A percentile compares a stretch with the other conserved stretches of the same genome.
These are phyloP conservation scores for Fusarium sp. DNA, from an alignment of 2,329 filamentous ascomycete genomes.

Conservation along the genomic window DNA sequence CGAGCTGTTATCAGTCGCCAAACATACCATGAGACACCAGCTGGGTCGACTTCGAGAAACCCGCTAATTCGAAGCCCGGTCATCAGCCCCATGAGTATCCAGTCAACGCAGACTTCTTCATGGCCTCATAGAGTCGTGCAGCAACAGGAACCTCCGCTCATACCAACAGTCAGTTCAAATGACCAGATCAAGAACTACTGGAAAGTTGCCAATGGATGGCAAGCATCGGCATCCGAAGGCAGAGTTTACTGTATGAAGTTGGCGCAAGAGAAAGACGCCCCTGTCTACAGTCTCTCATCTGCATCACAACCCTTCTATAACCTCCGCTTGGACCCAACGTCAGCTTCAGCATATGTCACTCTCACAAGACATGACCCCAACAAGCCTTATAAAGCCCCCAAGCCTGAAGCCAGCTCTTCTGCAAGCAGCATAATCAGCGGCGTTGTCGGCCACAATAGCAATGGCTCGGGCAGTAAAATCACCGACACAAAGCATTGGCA, in stretches of 20 bases:
- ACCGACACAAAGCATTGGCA: conserved; percentile 65
- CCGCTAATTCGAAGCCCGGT: conserved; percentile 41
- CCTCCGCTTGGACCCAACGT: conserved; percentile 73
- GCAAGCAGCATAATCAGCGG: conserved; percentile 51
- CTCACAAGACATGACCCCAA: conserved; percentile 71
- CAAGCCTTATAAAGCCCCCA: conserved; percentile 66
- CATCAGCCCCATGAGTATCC: conserved; percentile 42
- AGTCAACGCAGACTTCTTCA: conserved; percentile 22
- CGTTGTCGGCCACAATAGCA: conserved; percentile 48
- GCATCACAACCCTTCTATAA: conserved; percentile 74
- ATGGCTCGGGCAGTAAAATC: conserved; percentile 45
- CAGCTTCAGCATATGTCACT: conserved; percentile 71
- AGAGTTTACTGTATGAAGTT: conserved; percentile 71
- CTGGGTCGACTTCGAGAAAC: conserved; percentile 16
- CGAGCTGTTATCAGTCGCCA: conserved; percentile 74
- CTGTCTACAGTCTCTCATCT: conserved; percentile 76
- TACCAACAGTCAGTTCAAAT: conserved; percentile 66
- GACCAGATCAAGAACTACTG: conserved; percentile 75
- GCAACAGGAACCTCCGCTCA: conserved; percentile 56
- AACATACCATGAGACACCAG: conserved; percentile 61
- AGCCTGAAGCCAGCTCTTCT: conserved; percentile 43
- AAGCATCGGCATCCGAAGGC: conserved; percentile 70
- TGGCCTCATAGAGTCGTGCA: conserved; percentile 52
- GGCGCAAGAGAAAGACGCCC: conserved; percentile 69
- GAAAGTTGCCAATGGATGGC: conserved; percentile 78